Base-by-base conservation (phyloP, 306 rosid species). In the Begonia loranthoides region DNA sequence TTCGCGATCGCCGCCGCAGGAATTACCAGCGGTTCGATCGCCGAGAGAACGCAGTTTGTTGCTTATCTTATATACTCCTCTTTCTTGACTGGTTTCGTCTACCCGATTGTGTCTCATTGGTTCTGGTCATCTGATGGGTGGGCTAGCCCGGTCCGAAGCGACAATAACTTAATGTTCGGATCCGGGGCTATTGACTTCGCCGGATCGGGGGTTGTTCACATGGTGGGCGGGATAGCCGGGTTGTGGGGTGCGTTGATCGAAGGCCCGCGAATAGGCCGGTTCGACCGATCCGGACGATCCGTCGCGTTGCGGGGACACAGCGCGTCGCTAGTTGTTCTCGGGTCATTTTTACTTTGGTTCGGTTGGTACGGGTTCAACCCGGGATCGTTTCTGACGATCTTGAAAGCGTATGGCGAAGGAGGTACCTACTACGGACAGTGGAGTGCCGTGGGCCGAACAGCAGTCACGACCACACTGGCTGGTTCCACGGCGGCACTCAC, bases 331-430 rank as follows among this genome's bases (percentile, higher is more conserved):
- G 93, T 87, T 0, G 95, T 82, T 2, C 68, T 87, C 0, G 95
- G 93, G 4, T 48, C 95, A 0, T 87, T 87, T 58, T 49, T 87
- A 11, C 63, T 87, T 9, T 87, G 93, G 95, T 86, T 86, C 66
- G 86, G 93, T 0, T 82, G 95, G 95, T 86, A 86, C 39, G 95
- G 93, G 0, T 87, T 87, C 45, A 87, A 87, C 33, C 93, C 88
- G 4, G 88, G 88, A 13, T 87, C 95, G 4, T 87, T 87, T 56
- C 46, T 79, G 7, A 79, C 72, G 0, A 79, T 87, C 2, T 45
- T 45, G n/a, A 79, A 71, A 17, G 15, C 55, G 0, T 87, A 87
- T 14, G 70, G 61, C 9, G 65, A 52, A 1, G 28, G 17, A 8
- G 60, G 63, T 0, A 3, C 45, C 2, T 74, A 67, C 10, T 84